Percentiles rank a stretch among this genome's conserved stretches.
These are phyloP conservation scores for Sorghum bicolor DNA, from an alignment of 176 grass and related monocot genomes.

Conservation along the genomic window Sorghum_bicolor_NCBIv3 NC_012871.2:76882501-76883000, in stretches of 20 bases:
- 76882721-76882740: neutral
- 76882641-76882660: neutral
- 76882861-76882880: constrained; percentile 14
- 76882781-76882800: neutral
- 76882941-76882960: neutral
- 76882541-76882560: neutral
- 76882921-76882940: neutral
- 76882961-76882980: neutral
- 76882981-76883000: neutral
- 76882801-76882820: neutral
- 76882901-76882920: neutral
- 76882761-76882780: neutral
- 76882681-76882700: neutral
- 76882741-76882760: neutral
- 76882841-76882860: neutral
- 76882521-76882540: neutral
- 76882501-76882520: too few species aligned
- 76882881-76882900: neutral
- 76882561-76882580: too few species aligned
- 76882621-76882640: neutral
- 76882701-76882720: neutral
- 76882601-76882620: neutral
- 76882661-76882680: constrained; percentile 4
- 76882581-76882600: too few species aligned
- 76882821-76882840: constrained; percentile 15